Base-by-base conservation (phyloP, 306 rosid species). In the Gleditsia sinensis region DNA sequence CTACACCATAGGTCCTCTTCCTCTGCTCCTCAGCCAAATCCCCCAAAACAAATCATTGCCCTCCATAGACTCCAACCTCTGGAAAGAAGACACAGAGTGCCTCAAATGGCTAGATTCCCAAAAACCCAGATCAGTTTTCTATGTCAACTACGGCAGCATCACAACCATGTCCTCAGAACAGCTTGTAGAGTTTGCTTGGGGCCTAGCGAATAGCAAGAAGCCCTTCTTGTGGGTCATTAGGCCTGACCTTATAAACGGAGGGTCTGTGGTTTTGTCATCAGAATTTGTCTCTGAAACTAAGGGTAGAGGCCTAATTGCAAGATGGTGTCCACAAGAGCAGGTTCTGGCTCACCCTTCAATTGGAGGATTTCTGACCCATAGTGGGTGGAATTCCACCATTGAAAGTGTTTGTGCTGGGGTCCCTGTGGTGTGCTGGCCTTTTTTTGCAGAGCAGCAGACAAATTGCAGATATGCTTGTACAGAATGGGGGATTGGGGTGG, bases 391-490 rank as follows among this genome's bases (percentile, higher is more conserved):
- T 24, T 58, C 64, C 42, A 58, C 16, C 23, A 6, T 2, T 6
- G 64, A 58, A 40, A 58, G 64, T 16, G 9, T 58, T 2, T 28
- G 40, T 28, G 9, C 64, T 1, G 64, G 64, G 3, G 21, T 58
- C 8, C 64, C 64, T 2, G 30, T 58, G 64, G 64, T 40, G 6
- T 58, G 64, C 2, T 58, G 64, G 64, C 64, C 64, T 14, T 58
- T 58, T 2, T 0, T 3, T 58, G 64, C 13, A 58, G 64, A 58
- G 9, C 64, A 58, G 1, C 39, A 7, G 12, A 58, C 24, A 2
- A 58, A 58, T 8, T 58, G 64, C 3, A 28, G 64, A 20, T 58
- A 58, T 58, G 64, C 42, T 0, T 58, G 64, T 5, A n/a, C 0
- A 0, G 23, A 58, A 3, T 58, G 64, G 64, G 40, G 40, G 1